Base-by-base conservation (phyloP, 2,329 filamentous ascomycete species). In the Fusarium dlaminii region DNA sequence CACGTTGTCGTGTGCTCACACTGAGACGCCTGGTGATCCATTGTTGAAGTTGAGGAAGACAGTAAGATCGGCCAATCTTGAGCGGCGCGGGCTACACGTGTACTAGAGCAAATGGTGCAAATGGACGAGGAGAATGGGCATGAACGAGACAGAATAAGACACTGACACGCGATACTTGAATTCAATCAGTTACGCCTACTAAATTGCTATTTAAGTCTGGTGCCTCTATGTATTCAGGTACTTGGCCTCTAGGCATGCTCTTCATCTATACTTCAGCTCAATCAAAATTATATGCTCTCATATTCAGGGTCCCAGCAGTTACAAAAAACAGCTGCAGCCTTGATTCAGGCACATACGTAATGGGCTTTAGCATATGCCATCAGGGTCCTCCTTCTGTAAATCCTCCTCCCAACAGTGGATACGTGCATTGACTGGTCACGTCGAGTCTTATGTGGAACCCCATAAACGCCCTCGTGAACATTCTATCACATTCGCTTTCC, bases 21-120 rank as follows among this genome's bases (percentile, higher is more conserved):
- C 51, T 66, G 68, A 60, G 56, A 55, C 56, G 72, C 60, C 70
- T 61, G 64, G 72, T 74, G 72, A 59, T 59, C 56, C 32, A 29
- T 27, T 37, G 56, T 24, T 37, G 56, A 72, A 70, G 64, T 32
- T 60, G 36, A 48, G 36, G 45, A 46, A 52, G 29, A 58, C 51
- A 22, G 45, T 29, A 37, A 55, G 29, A 36, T 63, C 61, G 65
- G 63, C 76, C 76, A 78, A 78, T 78, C 76, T 77, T 69, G 75
- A 60, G 71, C 52, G 49, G 60, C 54, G 49, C 56, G 69, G 65
- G 43, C 67, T 78, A 78, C 76, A 78, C 76, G 76, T 78, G 76
- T 78, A 67, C 56, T 36, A 40, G 66, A 54, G 66, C 62, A 63
- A 63, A 66, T 59, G 73, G 65, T 34, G 43, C 51, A 49, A 63